A percentile compares a stretch with the other conserved stretches of the same genome.
Conservation (phyloP, 192 early-diverging fungal genomes). For the Umbelopsis sp. region DNA sequence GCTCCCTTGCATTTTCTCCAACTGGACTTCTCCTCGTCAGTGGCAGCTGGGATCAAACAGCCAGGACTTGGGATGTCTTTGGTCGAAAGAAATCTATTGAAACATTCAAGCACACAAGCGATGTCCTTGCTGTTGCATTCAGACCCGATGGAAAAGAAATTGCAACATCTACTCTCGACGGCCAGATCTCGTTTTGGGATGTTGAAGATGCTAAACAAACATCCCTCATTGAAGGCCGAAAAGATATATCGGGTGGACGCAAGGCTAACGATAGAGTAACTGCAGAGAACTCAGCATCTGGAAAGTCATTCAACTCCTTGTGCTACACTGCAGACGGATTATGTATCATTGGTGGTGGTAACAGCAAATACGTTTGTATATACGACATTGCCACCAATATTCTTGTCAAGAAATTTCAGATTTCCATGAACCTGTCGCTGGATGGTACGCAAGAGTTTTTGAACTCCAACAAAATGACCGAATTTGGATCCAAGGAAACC, state of each 20-base stretch:
- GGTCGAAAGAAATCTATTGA: conserved; percentile 80
- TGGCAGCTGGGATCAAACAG: conserved; percentile 91
- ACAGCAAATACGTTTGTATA: conserved; percentile 94
- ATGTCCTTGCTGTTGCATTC: conserved; percentile 87
- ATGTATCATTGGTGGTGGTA: conserved; percentile 91
- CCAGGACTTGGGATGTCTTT: conserved; percentile 94
- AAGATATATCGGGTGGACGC: conserved; percentile 90
- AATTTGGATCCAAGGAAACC: conserved; percentile 84
- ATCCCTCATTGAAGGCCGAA: conserved; percentile 85
- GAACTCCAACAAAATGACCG: conserved; percentile 91
- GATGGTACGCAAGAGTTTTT: conserved; percentile 92
- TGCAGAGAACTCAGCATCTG: conserved; percentile 79
- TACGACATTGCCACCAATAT: conserved; percentile 79
- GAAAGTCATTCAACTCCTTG: conserved; percentile 89
- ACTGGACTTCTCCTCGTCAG: conserved; percentile 80
- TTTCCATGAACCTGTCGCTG: conserved; percentile 89
- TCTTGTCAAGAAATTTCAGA: conserved; percentile 88
- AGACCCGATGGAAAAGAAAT: conserved; percentile 91
- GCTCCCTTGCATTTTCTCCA: conserved; percentile 82
- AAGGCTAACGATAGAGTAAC: conserved; percentile 76
- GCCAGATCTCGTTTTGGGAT: conserved; percentile 94
- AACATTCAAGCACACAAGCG: conserved; percentile 73
- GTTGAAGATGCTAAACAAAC: conserved; percentile 71
- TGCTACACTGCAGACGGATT: conserved; percentile 95
- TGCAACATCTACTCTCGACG: conserved; percentile 86